Evolutionary conservation across 2,329 filamentous ascomycete genomes (phyloP).

Genomic region (Hypoxylon sp.): DNA sequence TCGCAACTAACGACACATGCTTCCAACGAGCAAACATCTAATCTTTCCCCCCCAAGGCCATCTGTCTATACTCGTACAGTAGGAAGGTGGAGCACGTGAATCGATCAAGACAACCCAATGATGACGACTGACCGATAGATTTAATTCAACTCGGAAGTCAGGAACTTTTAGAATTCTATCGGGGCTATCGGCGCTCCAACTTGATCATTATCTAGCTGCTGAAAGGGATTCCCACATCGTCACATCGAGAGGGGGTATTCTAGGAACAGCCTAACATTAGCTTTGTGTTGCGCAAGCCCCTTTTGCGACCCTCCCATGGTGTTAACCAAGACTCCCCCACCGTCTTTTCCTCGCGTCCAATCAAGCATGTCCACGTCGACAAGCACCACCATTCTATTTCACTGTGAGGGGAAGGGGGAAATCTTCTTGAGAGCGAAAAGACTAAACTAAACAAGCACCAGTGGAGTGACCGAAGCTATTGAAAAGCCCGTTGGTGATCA

Average conservation of each 20-base stretch:
- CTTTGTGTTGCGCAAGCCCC: constrained; percentile 51
- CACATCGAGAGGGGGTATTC: constrained; percentile 39
- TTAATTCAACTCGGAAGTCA: constrained; percentile 28
- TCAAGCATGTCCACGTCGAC: constrained; percentile 56
- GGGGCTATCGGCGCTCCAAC: constrained; percentile 46
- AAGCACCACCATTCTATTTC: constrained; percentile 47
- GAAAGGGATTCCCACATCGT: constrained; percentile 40
- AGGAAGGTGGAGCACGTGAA: constrained; percentile 37
- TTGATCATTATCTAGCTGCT: constrained; percentile 39
- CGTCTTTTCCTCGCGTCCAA: constrained; percentile 49
- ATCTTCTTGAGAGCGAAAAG: constrained; percentile 45
- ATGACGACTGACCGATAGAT: constrained; percentile 36
- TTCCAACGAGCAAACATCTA: constrained; percentile 37
- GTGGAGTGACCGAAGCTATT: constrained; percentile 46
- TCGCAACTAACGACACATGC: constrained; percentile 31
- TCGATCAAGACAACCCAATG: constrained; percentile 25
- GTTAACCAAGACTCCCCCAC: constrained; percentile 45
- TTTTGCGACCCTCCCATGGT: constrained; percentile 51
- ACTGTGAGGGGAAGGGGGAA: constrained; percentile 50
- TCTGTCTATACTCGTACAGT: constrained; percentile 10
- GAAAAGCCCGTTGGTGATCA: constrained; percentile 37
- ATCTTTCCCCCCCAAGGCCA: constrained; percentile 15
- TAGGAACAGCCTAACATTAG: constrained; percentile 42
- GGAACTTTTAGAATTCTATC: constrained; percentile 27
- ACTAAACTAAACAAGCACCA: constrained; percentile 49